These are phyloP conservation scores for Phytophthora parvispora DNA, from an alignment of 352 stramenopile genomes.

Conservation along the genomic window DNA sequence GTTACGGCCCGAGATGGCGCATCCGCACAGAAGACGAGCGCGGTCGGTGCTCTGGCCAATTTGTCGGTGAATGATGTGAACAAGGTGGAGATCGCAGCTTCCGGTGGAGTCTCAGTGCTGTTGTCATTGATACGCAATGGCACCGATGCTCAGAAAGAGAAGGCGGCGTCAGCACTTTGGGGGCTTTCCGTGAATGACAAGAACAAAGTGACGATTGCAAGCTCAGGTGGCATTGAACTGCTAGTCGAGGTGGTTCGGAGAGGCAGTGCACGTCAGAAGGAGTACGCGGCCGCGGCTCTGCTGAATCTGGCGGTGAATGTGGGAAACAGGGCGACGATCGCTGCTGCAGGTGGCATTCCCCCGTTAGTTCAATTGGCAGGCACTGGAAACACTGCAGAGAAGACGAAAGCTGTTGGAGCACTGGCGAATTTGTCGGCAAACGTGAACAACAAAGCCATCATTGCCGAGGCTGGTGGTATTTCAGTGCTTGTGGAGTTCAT, in stretches of 20 bases:
- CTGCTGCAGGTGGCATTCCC: neutral
- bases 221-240: neutral
- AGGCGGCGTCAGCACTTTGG: neutral
- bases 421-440: neutral
- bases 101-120: conserved; percentile 7
- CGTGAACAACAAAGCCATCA: neutral
- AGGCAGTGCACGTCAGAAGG: neutral
- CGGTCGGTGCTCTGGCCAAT: neutral
- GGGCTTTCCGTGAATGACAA: neutral
- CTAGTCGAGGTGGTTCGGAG: neutral
- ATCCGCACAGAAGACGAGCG: neutral
- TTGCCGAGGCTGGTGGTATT: neutral
- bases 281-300: conserved; percentile 1
- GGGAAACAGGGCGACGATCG: neutral
- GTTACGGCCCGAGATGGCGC: neutral
- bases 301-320: conserved; percentile 3
- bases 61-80: conserved; percentile 2
- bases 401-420: neutral
- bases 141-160: neutral
- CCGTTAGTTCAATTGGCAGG: neutral
- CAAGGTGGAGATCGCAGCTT: neutral
- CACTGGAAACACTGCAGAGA: neutral
- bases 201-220: neutral
- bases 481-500: neutral
- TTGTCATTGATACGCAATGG: conserved; percentile 1